phyloP scores from a whole-genome alignment of 257 asterid species.

The Scutellaria galericulata region DNA sequence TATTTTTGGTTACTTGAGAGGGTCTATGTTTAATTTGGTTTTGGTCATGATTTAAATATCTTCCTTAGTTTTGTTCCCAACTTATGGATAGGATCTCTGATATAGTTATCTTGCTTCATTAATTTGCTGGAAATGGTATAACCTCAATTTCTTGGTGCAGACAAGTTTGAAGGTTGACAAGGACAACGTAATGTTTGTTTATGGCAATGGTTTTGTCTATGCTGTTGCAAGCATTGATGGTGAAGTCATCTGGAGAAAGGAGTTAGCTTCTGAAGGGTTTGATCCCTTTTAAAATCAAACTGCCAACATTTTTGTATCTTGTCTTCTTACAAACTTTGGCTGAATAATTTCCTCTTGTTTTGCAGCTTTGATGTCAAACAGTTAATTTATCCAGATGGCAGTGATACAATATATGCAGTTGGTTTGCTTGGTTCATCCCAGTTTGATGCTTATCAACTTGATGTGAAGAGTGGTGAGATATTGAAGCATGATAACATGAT shows the following conservation, averaged over 20 bases:
- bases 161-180: slow-evolving; percentile 64
- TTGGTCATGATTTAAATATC: neutral
- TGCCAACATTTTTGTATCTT: slow-evolving; percentile 27
- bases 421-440: slow-evolving; percentile 65
- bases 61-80: slow-evolving; percentile 18
- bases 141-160: slow-evolving; percentile 53
- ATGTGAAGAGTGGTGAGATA: slow-evolving; percentile 73
- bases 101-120: slow-evolving; percentile 8
- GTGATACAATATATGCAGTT: slow-evolving; percentile 60
- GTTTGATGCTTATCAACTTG: slow-evolving; percentile 63
- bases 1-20: slow-evolving; percentile 12
- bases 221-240: slow-evolving; percentile 91
- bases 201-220: slow-evolving; percentile 77
- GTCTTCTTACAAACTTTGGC: slow-evolving; percentile 29
- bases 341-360: slow-evolving; percentile 33
- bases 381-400: slow-evolving; percentile 73
- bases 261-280: slow-evolving; percentile 76
- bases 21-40: slow-evolving; percentile 25
- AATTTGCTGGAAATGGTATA: slow-evolving; percentile 27
- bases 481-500: slow-evolving; percentile 57
- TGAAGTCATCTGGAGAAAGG: slow-evolving; percentile 86
- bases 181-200: slow-evolving; percentile 69
- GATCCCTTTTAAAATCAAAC: slow-evolving; percentile 35
- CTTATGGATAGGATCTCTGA: slow-evolving; percentile 10
- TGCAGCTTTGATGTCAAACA: slow-evolving; percentile 75